A percentile compares a stretch with the other conserved stretches of the same genome.
Conservation (phyloP, 352 stramenopile species). For the Saprolegnia parasitica region DNA sequence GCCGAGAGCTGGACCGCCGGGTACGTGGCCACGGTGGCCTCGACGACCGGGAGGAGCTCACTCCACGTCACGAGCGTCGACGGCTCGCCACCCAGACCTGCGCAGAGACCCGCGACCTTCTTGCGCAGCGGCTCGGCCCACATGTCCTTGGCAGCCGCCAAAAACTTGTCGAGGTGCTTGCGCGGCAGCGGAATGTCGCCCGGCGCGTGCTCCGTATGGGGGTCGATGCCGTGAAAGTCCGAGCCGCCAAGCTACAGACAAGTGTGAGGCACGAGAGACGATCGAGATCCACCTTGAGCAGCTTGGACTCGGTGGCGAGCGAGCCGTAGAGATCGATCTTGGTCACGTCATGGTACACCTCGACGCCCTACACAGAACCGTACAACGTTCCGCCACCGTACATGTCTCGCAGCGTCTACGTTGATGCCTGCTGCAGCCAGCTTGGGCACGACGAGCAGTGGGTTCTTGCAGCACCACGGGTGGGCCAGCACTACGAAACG, state of each 20-base stretch:
- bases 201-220: constrained; percentile 55
- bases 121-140: constrained; percentile 52
- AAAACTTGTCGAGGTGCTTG: constrained; percentile 62
- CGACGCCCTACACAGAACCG: constrained; percentile 52
- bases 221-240: constrained; percentile 82
- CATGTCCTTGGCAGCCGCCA: constrained; percentile 58
- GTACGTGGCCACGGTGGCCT: not conserved
- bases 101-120: constrained; percentile 18
- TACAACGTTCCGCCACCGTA: not conserved
- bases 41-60: constrained; percentile 1
- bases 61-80: constrained; percentile 18
- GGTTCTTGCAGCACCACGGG: constrained; percentile 84
- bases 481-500: constrained; percentile 60
- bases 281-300: constrained; percentile 47
- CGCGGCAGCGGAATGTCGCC: constrained; percentile 73
- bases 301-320: constrained; percentile 61
- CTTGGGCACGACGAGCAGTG: constrained; percentile 58
- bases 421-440: constrained; percentile 72
- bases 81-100: not conserved
- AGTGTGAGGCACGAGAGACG: not conserved
- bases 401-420: constrained; percentile 30
- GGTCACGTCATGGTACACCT: constrained; percentile 73
- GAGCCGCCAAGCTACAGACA: constrained; percentile 60
- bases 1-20: not conserved
- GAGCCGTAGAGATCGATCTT: constrained; percentile 81